Evolutionary conservation across 768 basidiomycete species (phyloP), one percentile per base, ranked within the genome.

Genomic region (Leucocoprinus birnbaumii): DNA sequence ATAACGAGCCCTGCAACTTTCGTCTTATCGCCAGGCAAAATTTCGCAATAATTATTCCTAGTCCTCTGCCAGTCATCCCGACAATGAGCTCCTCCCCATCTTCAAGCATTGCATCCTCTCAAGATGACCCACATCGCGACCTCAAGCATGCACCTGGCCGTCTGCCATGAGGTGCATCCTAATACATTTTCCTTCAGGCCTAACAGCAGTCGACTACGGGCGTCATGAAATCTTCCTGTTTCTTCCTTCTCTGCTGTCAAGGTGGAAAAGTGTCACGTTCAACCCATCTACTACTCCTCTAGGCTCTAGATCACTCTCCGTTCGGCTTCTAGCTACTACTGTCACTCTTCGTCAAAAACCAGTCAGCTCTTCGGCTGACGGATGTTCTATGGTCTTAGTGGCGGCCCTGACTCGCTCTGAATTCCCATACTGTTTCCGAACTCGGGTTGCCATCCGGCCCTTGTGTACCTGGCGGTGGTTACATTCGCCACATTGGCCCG

Each of bases 181-280:
- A 51, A 51, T 51, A 9, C 49, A 51, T 37, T 40, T 26, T 43
- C 22, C 22, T 27, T 26, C n/a, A 8, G 27, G 44, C 25, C 25
- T 47, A 47, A 27, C 45, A 25, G 26, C 45, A 27, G 7, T 21
- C 46, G 31, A 31, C 31, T 31, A n/a, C n/a, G 31, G 31, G 31
- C 31, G 31, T 35, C 48, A 37, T 53, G 42, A 53, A 53, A 11
- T 7, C 25, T 44, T 35, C 51, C 51, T n/a, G 42, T 44, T 53
- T 44, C 43, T 45, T 31, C 41, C 43, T 44, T 27, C 42, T 53
- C 42, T 44, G 51, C 27, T 45, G 42, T 22, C 31, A 18, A 25
- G 14, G 42, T 44, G 13, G 42, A 27, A 18, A 14, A 37, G n/a
- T n/a, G n/a, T n/a, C n/a, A n/a, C 31, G 31, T 31, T 31, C 5